Evolutionary conservation across 352 stramenopile species (phyloP).

Genomic region (Phytophthora hibernalis): DNA sequence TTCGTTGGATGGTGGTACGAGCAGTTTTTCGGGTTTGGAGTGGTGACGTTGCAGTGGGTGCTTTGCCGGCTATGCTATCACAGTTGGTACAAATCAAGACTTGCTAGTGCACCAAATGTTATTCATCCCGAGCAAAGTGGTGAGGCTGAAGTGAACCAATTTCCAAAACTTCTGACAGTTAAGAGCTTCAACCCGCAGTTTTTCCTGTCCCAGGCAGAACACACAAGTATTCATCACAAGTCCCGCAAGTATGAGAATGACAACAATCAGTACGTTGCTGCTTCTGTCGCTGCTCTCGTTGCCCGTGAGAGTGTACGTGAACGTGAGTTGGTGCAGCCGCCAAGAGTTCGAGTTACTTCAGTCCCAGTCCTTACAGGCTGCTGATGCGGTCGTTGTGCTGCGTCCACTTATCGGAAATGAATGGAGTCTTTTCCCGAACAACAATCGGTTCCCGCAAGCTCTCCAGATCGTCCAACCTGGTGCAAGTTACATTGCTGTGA

Average conservation of each 20-base stretch:
- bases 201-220: not conserved
- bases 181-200: no score
- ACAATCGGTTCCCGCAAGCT: constrained; percentile 12
- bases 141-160: no score
- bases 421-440: constrained; percentile 30
- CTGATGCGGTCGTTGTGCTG: constrained; percentile 27
- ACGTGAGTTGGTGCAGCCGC: constrained; percentile 16
- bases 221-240: not conserved
- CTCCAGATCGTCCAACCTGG: constrained; percentile 29
- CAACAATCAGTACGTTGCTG: constrained; percentile 1
- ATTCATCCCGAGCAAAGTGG: no score
- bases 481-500: constrained; percentile 39
- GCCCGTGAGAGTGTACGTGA: constrained; percentile 15
- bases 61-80: no score
- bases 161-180: not conserved
- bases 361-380: constrained; percentile 13
- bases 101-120: no score
- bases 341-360: not conserved
- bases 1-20: no score
- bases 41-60: no score
- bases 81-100: no score
- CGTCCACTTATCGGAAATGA: constrained; percentile 21
- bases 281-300: constrained; percentile 30
- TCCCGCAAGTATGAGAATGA: constrained; percentile 6
- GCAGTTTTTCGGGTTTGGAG: no score